Conservation (phyloP, 768 basidiomycete genomes). For the Coprinellus aureogranulatus region DNA sequence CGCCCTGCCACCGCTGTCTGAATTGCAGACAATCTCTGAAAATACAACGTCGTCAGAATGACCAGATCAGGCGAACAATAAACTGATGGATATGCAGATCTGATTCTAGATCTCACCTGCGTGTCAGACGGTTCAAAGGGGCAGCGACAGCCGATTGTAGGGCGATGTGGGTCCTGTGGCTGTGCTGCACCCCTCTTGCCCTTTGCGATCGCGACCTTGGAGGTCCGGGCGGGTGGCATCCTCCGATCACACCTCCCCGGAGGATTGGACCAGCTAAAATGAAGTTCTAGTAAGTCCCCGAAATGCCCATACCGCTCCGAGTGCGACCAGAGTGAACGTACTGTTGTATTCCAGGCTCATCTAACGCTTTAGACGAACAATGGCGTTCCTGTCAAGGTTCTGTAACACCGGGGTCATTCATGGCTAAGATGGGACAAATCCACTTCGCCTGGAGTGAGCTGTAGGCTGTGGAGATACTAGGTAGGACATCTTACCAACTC, state of each 20-base stretch:
- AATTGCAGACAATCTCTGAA: background rate
- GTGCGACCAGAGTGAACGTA: too few species aligned
- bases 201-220: background rate
- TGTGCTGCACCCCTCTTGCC: slow-evolving; percentile 5
- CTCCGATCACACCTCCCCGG: background rate
- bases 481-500: background rate
- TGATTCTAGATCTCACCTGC: background rate
- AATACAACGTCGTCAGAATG: slow-evolving; percentile 7
- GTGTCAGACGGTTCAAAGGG: slow-evolving; percentile 3
- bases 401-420: background rate
- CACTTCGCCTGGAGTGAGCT: background rate
- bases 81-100: slow-evolving; percentile 13
- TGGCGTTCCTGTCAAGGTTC: too few species aligned
- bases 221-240: too few species aligned
- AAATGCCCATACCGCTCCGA: too few species aligned
- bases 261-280: too few species aligned
- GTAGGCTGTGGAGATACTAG: background rate
- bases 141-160: slow-evolving; percentile 14
- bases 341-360: background rate
- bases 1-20: background rate
- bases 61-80: slow-evolving; percentile 18
- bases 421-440: slow-evolving; percentile 1
- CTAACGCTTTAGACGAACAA: slow-evolving; percentile 11
- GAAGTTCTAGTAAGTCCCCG: too few species aligned
- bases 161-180: slow-evolving; percentile 26